Base-by-base conservation (phyloP, 495 filamentous ascomycete genomes). In the Penicillium samsonianum region DNA sequence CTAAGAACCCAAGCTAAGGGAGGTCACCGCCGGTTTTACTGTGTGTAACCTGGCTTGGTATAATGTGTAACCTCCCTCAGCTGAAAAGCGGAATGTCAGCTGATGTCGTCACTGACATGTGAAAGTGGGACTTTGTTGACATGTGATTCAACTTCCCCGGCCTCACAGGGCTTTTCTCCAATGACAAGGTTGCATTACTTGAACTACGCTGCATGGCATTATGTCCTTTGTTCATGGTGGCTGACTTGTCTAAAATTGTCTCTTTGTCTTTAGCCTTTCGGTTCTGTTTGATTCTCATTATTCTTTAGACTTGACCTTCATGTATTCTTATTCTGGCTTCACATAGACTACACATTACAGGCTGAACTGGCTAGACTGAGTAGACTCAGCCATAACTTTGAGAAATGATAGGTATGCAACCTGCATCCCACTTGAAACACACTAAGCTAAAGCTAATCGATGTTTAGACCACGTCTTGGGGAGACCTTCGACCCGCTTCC, bases 401-500 rank as follows among this genome's bases (percentile, higher is more conserved):
- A 16, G 60, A 65, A 14, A 75, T 75, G 72, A 75, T 75, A 69
- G 72, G 72, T 75, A 67, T 33, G 38, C 16, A 40, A 16, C 12
- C 17, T 6, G 14, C 26, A 20, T 11, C 10, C 14, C 20, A 41
- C 37, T 14, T 23, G 25, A 4, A 17, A 1, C 4, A 19, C 11
- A 53, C 23, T 12, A n/a, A n/a, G n/a, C n/a, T n/a, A n/a, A 47
- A 9, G 11, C 25, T 30, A 45, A 41, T 17, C 22, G 25, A 46
- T 20, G 11, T 9, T 10, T 49, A 87, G 94, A 98, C 69, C 94
- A 98, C 77, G 86, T 97, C 53, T 82, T 98, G 37, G 94, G 94
- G 57, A 84, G 90, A 59, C 94, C 94, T 33, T 96, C 92, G 8
- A 87, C 88, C 58, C 86, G 89, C 73, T 96, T 94, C 66, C 87